phyloP scores from a whole-genome alignment of 2,329 filamentous ascomycete genomes.

The Fusarium brachygibbosum region DNA sequence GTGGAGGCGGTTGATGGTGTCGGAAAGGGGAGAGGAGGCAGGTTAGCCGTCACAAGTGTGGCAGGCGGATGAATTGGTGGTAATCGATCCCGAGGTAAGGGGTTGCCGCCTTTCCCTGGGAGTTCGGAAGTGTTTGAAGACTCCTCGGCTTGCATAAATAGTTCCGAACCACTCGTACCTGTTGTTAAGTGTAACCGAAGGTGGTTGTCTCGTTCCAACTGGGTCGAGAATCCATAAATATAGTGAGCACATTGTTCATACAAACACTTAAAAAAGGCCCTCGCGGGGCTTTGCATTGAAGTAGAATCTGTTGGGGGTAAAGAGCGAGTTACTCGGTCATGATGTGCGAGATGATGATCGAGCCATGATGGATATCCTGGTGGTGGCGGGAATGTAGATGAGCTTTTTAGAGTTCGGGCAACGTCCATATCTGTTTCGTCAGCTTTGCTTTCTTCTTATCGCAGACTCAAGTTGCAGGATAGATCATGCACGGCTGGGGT shows the following conservation, averaged over 20 bases:
- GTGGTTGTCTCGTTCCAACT: constrained; percentile 66
- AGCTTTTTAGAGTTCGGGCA: constrained; percentile 49
- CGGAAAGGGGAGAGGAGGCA: constrained; percentile 50
- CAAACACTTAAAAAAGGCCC: constrained; percentile 64
- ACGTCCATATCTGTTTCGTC: constrained; percentile 52
- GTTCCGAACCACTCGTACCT: constrained; percentile 61
- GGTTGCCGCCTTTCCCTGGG: constrained; percentile 28
- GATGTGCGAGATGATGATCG: constrained; percentile 63
- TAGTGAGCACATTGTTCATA: constrained; percentile 69
- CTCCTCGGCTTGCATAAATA: constrained; percentile 52
- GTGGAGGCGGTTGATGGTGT: constrained; percentile 50
- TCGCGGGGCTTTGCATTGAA: constrained; percentile 11
- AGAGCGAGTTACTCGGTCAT: constrained; percentile 62
- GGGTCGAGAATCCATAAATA: constrained; percentile 68
- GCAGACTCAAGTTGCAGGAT: constrained; percentile 4
- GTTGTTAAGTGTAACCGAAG: constrained; percentile 59
- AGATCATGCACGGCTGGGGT: neutral
- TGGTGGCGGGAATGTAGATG: constrained; percentile 54
- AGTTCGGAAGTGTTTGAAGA: constrained; percentile 32
- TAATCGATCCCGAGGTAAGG: constrained; percentile 44
- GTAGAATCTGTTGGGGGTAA: constrained; percentile 43
- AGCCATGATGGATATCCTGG: constrained; percentile 66
- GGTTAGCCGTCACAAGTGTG: constrained; percentile 48
- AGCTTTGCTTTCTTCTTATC: constrained; percentile 28
- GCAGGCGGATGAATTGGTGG: constrained; percentile 58